These are phyloP conservation scores for Rosa chinensis DNA, from an alignment of 306 rosid genomes.

Conservation along the genomic window DNA sequence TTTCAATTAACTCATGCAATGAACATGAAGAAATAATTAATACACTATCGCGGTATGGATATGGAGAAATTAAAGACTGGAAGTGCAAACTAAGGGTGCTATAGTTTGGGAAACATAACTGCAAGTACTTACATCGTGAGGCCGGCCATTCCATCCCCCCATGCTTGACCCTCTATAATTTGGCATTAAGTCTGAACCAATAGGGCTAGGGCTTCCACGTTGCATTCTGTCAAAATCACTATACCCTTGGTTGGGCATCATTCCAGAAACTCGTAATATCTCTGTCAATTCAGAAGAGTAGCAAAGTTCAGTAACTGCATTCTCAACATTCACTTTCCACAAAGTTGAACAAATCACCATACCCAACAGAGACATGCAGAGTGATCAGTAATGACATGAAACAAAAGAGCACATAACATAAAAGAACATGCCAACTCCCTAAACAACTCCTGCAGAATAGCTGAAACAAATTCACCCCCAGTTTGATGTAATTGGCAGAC, in stretches of 20 bases:
- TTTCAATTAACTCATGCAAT: neutral
- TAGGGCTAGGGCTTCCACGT: conserved; percentile 98
- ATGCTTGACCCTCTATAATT: conserved; percentile 69
- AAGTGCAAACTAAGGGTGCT: neutral
- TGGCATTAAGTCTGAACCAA: conserved; percentile 79
- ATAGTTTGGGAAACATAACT: neutral
- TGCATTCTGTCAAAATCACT: conserved; percentile 87
- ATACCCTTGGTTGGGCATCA: conserved; percentile 93
- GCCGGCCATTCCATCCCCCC: conserved; percentile 76
- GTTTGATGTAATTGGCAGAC: no score
- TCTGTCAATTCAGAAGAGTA: conserved; percentile 52
- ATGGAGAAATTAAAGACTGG: neutral
- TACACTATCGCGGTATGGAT: neutral
- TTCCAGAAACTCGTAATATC: conserved; percentile 87
- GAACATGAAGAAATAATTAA: conserved; percentile 7
- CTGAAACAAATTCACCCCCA: neutral
- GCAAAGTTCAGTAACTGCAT: conserved; percentile 18
- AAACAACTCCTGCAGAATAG: neutral
- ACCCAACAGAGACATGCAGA: neutral
- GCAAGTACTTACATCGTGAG: conserved; percentile 63
- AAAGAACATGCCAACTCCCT: neutral
- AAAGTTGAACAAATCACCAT: neutral
- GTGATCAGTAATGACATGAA: neutral
- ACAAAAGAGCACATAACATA: neutral
- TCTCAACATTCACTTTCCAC: conserved; percentile 3